Percentiles rank a stretch among this genome's conserved stretches.
Conservation (phyloP, 2,329 filamentous ascomycete species). For the Eurotiales sp. region DNA sequence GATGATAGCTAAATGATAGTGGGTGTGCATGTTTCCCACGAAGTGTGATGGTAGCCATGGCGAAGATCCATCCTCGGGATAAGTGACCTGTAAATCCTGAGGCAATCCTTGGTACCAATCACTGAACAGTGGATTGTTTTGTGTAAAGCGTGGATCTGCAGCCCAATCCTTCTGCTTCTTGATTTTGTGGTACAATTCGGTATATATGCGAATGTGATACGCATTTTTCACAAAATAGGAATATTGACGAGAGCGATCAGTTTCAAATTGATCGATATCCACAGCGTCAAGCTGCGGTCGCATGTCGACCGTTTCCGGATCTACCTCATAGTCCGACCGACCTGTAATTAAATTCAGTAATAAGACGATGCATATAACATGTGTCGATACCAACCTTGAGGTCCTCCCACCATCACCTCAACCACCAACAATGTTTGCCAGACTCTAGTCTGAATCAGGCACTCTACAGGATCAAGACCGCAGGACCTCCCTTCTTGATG, state of each 20-base stretch:
- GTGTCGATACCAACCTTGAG: conserved; percentile 65
- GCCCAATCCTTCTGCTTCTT: conserved; percentile 81
- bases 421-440: conserved; percentile 86
- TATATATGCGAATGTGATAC: conserved; percentile 73
- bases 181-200: conserved; percentile 67
- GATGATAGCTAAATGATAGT: conserved; percentile 81
- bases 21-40: conserved; percentile 82
- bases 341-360: conserved; percentile 46
- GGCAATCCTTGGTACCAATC: conserved; percentile 76
- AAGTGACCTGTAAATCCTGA: conserved; percentile 70
- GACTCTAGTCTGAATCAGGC: conserved; percentile 75
- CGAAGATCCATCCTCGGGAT: conserved; percentile 71
- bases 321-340: conserved; percentile 73
- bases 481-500: conserved; percentile 72
- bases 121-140: conserved; percentile 72
- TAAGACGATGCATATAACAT: not conserved
- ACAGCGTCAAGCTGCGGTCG: conserved; percentile 60
- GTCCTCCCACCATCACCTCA: conserved; percentile 88
- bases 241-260: conserved; percentile 76
- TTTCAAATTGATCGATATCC: conserved; percentile 70
- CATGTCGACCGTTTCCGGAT: conserved; percentile 72
- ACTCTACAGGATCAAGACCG: conserved; percentile 67
- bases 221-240: conserved; percentile 75
- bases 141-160: conserved; percentile 75
- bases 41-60: conserved; percentile 86